These are phyloP conservation scores for Podila horticola DNA, from an alignment of 192 early-diverging fungal genomes.

Conservation along the genomic window DNA sequence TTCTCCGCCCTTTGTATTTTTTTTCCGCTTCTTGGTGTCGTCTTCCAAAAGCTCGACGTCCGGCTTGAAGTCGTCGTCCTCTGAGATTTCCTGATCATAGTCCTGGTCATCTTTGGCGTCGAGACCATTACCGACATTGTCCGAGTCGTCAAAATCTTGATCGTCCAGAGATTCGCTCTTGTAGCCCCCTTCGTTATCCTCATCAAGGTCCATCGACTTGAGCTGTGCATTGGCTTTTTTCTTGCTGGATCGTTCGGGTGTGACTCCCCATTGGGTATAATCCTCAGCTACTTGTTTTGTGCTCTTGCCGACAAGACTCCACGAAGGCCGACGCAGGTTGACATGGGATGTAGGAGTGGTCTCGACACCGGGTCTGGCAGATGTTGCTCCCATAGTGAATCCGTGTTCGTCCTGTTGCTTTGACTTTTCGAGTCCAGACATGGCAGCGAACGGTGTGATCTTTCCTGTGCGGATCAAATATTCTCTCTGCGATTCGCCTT, in stretches of 20 bases:
- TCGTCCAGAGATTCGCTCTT: background rate
- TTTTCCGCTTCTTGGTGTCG: background rate
- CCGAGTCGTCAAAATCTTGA: constrained; percentile 48
- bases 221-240: constrained; percentile 26
- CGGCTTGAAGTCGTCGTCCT: constrained; percentile 45
- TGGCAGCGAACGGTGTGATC: constrained; percentile 71
- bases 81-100: constrained; percentile 13
- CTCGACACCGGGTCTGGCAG: constrained; percentile 3
- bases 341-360: constrained; percentile 24
- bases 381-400: constrained; percentile 3
- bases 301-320: constrained; percentile 34
- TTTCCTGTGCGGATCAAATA: constrained; percentile 75
- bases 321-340: constrained; percentile 13
- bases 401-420: background rate
- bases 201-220: constrained; percentile 19
- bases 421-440: constrained; percentile 49
- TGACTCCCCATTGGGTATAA: constrained; percentile 1
- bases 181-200: constrained; percentile 20
- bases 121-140: constrained; percentile 14
- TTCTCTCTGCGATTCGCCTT: constrained; percentile 68
- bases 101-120: constrained; percentile 12
- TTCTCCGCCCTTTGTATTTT: constrained; percentile 17
- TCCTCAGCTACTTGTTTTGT: background rate
- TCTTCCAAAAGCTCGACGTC: background rate
- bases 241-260: constrained; percentile 39